Percentiles rank a stretch among this genome's conserved stretches.
Conservation (phyloP, 2,329 filamentous ascomycete species). For the Exophiala dermatitidis region DNA sequence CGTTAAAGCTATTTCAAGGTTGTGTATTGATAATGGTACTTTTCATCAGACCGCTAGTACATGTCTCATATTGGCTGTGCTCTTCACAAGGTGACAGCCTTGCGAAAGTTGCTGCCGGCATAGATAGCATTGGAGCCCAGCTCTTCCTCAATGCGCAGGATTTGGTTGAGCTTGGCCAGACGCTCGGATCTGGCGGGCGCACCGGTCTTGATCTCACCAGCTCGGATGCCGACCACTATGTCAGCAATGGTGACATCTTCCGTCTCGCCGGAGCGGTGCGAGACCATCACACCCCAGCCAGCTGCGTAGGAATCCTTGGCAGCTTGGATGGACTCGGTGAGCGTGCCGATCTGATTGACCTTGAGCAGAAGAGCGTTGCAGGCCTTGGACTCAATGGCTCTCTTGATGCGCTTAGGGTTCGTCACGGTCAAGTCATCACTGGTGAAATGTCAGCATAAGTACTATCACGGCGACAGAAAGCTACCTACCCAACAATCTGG, state of each 20-base stretch:
- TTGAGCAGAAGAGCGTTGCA: slow-evolving; percentile 97
- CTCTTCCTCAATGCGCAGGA: slow-evolving; percentile 99
- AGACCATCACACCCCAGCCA: slow-evolving; percentile 99
- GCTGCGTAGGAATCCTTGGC: slow-evolving; percentile 97
- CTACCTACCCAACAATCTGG: slow-evolving; percentile 70
- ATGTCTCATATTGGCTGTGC: background rate
- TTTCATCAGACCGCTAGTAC: background rate
- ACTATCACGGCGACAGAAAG: background rate
- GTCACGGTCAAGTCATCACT: slow-evolving; percentile 94
- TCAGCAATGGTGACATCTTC: slow-evolving; percentile 99
- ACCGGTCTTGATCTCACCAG: slow-evolving; percentile 98
- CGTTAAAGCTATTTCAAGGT: background rate
- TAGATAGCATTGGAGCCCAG: slow-evolving; percentile 86
- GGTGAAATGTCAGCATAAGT: slow-evolving; percentile 33
- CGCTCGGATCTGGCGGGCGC: slow-evolving; percentile 94
- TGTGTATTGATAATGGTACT: background rate
- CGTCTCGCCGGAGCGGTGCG: slow-evolving; percentile 97
- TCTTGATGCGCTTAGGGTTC: slow-evolving; percentile 98
- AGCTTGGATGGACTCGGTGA: slow-evolving; percentile 97
- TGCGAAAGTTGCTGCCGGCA: slow-evolving; percentile 88
- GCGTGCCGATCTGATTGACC: slow-evolving; percentile 99
- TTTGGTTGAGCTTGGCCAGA: slow-evolving; percentile 99
- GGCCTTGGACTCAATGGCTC: slow-evolving; percentile 97
- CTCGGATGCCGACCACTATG: slow-evolving; percentile 90
- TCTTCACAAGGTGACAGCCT: slow-evolving; percentile 72